These are phyloP conservation scores for Oryza coarctata DNA, from an alignment of 176 grass and related monocot genomes.

Conservation along the genomic window DNA sequence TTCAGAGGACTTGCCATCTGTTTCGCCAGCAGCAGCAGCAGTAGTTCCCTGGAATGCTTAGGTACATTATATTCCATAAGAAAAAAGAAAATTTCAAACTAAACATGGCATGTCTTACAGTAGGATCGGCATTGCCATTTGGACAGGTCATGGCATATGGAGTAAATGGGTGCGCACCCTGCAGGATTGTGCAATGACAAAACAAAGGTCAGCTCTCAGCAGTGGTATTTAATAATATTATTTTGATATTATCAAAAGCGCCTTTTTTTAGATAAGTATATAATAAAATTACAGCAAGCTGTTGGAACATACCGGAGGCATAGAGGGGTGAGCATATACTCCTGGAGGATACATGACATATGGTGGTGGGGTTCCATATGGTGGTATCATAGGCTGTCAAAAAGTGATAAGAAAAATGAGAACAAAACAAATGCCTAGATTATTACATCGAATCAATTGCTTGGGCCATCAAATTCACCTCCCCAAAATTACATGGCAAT, in stretches of 20 bases:
- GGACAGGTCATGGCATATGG: constrained; percentile 62
- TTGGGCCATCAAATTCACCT: constrained; percentile 22
- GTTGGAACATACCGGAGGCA: constrained; percentile 69
- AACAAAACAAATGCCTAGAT: neutral
- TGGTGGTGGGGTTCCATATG: constrained; percentile 73
- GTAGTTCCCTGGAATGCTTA: constrained; percentile 52
- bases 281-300: constrained; percentile 18
- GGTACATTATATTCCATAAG: constrained; percentile 36
- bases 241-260: neutral
- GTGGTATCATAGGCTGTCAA: constrained; percentile 79
- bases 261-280: neutral
- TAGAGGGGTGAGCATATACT: constrained; percentile 90
- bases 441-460: neutral
- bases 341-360: constrained; percentile 95
- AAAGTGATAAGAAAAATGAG: constrained; percentile 23
- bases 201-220: constrained; percentile 24
- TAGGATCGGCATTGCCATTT: constrained; percentile 70
- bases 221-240: constrained; percentile 14
- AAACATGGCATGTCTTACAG: constrained; percentile 59
- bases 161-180: constrained; percentile 85
- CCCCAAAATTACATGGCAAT: constrained; percentile 14
- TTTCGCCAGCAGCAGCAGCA: constrained; percentile 43
- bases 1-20: constrained; percentile 66
- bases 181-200: constrained; percentile 33
- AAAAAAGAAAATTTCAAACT: neutral